Conservation (phyloP, 805 yeast genomes). For the Cyberlindnera euphorbiiphila region DNA sequence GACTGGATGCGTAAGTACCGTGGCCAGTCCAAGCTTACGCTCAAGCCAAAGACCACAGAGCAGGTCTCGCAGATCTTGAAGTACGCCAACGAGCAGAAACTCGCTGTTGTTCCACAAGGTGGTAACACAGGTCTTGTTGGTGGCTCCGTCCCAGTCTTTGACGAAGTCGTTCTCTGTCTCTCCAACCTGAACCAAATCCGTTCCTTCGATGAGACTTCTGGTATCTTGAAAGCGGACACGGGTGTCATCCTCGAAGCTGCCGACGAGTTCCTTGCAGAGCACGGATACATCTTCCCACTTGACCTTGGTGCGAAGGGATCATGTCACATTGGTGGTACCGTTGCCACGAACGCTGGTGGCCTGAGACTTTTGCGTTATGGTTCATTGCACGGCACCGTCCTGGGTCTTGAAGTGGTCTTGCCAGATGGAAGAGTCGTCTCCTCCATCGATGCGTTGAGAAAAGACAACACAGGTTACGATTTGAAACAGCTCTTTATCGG, state of each 20-base stretch:
- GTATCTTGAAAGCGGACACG: slow-evolving; percentile 85
- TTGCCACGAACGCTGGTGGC: slow-evolving; percentile 97
- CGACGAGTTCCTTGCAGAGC: slow-evolving; percentile 68
- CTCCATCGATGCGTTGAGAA: slow-evolving; percentile 81
- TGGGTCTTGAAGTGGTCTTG: slow-evolving; percentile 90
- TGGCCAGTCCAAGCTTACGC: slow-evolving; percentile 79
- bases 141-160: slow-evolving; percentile 89
- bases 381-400: slow-evolving; percentile 84
- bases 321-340: slow-evolving; percentile 92
- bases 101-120: slow-evolving; percentile 95
- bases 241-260: slow-evolving; percentile 87
- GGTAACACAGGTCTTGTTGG: slow-evolving; percentile 97
- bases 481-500: slow-evolving; percentile 91
- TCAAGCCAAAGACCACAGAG: slow-evolving; percentile 77
- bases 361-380: slow-evolving; percentile 84
- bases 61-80: slow-evolving; percentile 74
- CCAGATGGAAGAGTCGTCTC: slow-evolving; percentile 82
- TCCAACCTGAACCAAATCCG: slow-evolving; percentile 72
- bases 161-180: slow-evolving; percentile 76
- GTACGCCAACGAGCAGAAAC: slow-evolving; percentile 69
- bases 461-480: slow-evolving; percentile 95
- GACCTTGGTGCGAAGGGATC: slow-evolving; percentile 97
- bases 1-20: slow-evolving; percentile 93
- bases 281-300: slow-evolving; percentile 88
- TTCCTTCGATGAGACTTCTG: slow-evolving; percentile 76